These are phyloP conservation scores for Xanthoconium purpureum DNA, from an alignment of 768 basidiomycete genomes.

Conservation along the genomic window DNA sequence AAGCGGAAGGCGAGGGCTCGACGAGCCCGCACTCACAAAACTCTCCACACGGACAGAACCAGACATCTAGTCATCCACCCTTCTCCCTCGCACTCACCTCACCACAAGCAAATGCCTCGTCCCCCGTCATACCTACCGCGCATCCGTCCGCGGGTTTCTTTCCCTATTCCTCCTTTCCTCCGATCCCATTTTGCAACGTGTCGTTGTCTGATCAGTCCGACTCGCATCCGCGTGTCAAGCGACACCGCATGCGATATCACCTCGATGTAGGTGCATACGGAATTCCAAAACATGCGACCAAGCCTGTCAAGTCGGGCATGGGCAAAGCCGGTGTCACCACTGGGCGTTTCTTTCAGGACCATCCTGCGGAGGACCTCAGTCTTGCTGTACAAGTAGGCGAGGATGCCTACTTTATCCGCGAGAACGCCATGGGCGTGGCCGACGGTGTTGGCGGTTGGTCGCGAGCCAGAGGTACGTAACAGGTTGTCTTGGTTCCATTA, in stretches of 20 bases:
- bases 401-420: constrained; percentile 81
- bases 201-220: constrained; percentile 26
- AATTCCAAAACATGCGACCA: constrained; percentile 59
- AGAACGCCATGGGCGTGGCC: constrained; percentile 89
- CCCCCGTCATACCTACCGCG: constrained; percentile 28
- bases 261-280: constrained; percentile 84
- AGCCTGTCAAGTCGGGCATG: constrained; percentile 31
- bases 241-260: constrained; percentile 39
- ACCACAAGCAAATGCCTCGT: constrained; percentile 35
- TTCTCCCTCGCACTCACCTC: constrained; percentile 46
- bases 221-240: constrained; percentile 31
- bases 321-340: constrained; percentile 9
- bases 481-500: constrained; percentile 1
- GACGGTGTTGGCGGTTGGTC: constrained; percentile 97
- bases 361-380: constrained; percentile 33
- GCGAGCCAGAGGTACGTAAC: constrained; percentile 38
- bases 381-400: constrained; percentile 84
- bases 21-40: constrained; percentile 29
- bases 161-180: constrained; percentile 34
- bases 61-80: constrained; percentile 32
- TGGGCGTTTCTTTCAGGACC: constrained; percentile 30
- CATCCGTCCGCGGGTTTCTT: constrained; percentile 36
- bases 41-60: constrained; percentile 35
- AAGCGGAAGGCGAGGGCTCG: constrained; percentile 45
- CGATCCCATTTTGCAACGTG: constrained; percentile 28